These are phyloP conservation scores for Bipolaris zeicola DNA, from an alignment of 2,329 filamentous ascomycete species.

Conservation along the genomic window DNA sequence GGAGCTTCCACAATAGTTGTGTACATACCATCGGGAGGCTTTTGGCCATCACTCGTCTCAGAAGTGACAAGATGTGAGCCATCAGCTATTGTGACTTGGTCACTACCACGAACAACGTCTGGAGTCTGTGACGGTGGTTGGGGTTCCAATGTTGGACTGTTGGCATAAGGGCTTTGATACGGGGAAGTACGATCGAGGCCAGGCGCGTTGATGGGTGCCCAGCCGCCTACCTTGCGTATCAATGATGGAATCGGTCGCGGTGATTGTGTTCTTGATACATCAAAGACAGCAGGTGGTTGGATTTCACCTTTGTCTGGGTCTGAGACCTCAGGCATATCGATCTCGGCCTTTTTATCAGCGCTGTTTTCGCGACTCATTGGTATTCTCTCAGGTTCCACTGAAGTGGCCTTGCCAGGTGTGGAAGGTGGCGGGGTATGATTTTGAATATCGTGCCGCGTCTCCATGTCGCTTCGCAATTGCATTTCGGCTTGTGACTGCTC, in stretches of 20 bases:
- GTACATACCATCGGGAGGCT: conserved; percentile 1
- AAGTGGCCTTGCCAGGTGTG: not conserved
- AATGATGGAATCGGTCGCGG: not conserved
- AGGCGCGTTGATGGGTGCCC: conserved; percentile 28
- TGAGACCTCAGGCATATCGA: not conserved
- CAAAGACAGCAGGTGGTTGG: not conserved
- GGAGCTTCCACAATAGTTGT: conserved; percentile 9
- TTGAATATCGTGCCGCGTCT: not conserved
- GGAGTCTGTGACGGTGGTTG: not conserved
- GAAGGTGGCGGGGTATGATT: not conserved
- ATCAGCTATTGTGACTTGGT: not conserved
- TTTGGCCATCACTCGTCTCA: not conserved
- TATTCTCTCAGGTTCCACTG: not conserved
- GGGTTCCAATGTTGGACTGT: conserved; percentile 1
- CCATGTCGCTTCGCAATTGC: not conserved
- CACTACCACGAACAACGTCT: not conserved
- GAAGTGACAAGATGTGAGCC: not conserved
- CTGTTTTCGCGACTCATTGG: not conserved
- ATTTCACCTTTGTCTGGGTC: not conserved
- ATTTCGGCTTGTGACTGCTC: not conserved
- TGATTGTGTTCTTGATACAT: not conserved
- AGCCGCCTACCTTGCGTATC: conserved; percentile 11
- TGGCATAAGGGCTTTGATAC: conserved; percentile 30
- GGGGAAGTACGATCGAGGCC: not conserved
- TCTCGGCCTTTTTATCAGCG: not conserved